Evolutionary conservation across 2,329 filamentous ascomycete genomes (phyloP).

Genomic region (Pestalotiopsis sp.): DNA sequence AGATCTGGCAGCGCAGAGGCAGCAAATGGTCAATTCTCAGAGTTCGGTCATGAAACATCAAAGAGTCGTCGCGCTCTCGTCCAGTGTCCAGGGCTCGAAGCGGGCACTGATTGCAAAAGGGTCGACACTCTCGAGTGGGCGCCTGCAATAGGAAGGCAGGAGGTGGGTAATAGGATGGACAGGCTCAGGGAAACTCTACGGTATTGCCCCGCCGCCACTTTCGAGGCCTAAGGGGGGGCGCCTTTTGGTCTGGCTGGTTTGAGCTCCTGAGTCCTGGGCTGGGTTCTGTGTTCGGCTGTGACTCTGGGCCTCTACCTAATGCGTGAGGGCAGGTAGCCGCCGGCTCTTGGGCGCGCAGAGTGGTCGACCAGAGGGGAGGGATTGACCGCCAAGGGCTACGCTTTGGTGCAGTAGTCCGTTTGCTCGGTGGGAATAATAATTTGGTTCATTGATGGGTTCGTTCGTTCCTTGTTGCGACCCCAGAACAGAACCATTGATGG

Average conservation of each 20-base stretch:
- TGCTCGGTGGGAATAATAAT: not conserved
- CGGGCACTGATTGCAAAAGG: constrained; percentile 1
- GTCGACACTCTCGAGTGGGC: constrained; percentile 7
- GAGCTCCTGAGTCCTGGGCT: not conserved
- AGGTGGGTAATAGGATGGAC: constrained; percentile 2
- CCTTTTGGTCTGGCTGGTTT: not conserved
- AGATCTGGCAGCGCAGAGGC: constrained; percentile 1
- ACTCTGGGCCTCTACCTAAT: not conserved
- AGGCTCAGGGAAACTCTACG: constrained; percentile 6
- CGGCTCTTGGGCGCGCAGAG: not conserved
- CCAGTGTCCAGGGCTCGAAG: constrained; percentile 10
- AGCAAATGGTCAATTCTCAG: not conserved
- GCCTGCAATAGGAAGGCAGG: constrained; percentile 13
- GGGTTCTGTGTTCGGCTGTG: not conserved
- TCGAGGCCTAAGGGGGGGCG: not conserved
- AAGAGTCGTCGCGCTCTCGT: not conserved
- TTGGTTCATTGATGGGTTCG: not conserved
- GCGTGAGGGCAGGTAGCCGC: not conserved
- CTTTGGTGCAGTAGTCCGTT: not conserved
- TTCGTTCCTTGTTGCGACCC: not conserved
- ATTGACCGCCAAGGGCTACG: not conserved
- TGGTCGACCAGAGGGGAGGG: not conserved
- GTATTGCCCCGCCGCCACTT: constrained; percentile 14
- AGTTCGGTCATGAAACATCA: constrained; percentile 10
- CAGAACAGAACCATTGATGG: not conserved